Evolutionary conservation across 202 grass and related monocot genomes (phyloP), one percentile per base, ranked within the genome.

Genomic region (Setaria viridis): DNA sequence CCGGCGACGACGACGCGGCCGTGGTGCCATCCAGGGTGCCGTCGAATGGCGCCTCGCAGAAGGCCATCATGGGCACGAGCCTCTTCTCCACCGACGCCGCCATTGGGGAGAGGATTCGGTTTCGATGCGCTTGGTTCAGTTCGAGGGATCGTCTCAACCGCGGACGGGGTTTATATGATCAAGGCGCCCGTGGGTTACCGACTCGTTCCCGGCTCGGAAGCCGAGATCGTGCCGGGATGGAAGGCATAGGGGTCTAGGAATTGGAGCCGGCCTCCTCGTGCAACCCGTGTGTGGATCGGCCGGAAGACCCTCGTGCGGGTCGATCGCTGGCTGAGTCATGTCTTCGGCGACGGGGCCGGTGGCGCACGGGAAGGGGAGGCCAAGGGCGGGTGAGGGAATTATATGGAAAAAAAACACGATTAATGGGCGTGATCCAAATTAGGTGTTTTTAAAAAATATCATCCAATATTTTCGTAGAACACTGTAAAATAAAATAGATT

Each of bases 31-130:
- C 67, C 39, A 70, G 41, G 4, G 58, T 70, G 72, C 80, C 80
- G 10, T 87, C 63, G 64, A 82, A 62, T 6, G 85, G 79, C 79
- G 79, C 85, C 79, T 87, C 79, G 72, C 54, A 78, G 72, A 82
- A 87, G 53, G 30, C 64, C 79, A 88, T 42, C 21, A 57, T 71
- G 6, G 63, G 11, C 62, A 43, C 49, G 72, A 78, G 72, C 46
- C 59, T n/a, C 46, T 48, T n/a, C 4, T 71, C 45, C 64, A 58
- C 33, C 19, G 54, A 19, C 41, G 41, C 19, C 47, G 37, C 47
- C 16, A 54, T 51, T 4, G 8, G 14, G 30, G 48, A 30, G 49
- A 34, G 39, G 39, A 41, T 41, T 41, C 39, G 39, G 6, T 41
- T 41, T n/a, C 34, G 48, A 4, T 39, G 20, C 21, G 43, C 4